Percentiles rank a stretch among this genome's conserved stretches.
Evolutionary conservation across 2,329 filamentous ascomycete species (phyloP).

Genomic region (Aspergillus neoniger): DNA sequence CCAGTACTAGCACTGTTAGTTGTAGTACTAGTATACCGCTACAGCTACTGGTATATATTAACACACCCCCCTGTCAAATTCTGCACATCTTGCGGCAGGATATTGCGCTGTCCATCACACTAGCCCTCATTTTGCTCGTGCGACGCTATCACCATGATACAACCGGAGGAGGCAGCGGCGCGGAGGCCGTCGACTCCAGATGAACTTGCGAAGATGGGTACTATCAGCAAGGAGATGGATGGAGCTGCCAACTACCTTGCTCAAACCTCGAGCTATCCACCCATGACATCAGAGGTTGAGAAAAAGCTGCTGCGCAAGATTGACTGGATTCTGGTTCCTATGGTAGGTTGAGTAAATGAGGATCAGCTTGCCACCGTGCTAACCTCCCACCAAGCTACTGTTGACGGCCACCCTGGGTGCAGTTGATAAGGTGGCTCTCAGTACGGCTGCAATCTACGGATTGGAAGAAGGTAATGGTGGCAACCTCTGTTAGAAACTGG

Average conservation of each 20-base stretch:
- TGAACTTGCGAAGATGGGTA: neutral
- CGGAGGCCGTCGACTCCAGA: too few species aligned
- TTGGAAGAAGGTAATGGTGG: slow-evolving; percentile 28
- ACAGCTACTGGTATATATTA: too few species aligned
- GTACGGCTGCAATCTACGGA: slow-evolving; percentile 55
- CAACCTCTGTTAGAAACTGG: neutral
- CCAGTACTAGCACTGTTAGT: too few species aligned
- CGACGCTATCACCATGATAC: neutral
- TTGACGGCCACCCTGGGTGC: slow-evolving; percentile 32
- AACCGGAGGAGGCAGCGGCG: neutral
- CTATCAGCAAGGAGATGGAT: slow-evolving; percentile 20
- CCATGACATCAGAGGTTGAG: slow-evolving; percentile 27
- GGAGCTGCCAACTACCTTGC: slow-evolving; percentile 30
- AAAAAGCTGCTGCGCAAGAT: slow-evolving; percentile 53
- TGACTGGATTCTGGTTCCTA: slow-evolving; percentile 57
- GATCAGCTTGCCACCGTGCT: neutral
- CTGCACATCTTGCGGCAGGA: too few species aligned
- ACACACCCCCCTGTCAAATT: too few species aligned
- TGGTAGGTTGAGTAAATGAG: slow-evolving; percentile 45
- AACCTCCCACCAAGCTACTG: slow-evolving; percentile 21
- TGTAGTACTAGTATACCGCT: too few species aligned
- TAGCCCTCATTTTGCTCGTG: too few species aligned
- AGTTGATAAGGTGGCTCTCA: slow-evolving; percentile 33
- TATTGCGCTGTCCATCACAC: too few species aligned
- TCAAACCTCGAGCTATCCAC: slow-evolving; percentile 20